These are phyloP conservation scores for Torulaspora globosa DNA, from an alignment of 1,139 yeast genomes.

Conservation along the genomic window DNA sequence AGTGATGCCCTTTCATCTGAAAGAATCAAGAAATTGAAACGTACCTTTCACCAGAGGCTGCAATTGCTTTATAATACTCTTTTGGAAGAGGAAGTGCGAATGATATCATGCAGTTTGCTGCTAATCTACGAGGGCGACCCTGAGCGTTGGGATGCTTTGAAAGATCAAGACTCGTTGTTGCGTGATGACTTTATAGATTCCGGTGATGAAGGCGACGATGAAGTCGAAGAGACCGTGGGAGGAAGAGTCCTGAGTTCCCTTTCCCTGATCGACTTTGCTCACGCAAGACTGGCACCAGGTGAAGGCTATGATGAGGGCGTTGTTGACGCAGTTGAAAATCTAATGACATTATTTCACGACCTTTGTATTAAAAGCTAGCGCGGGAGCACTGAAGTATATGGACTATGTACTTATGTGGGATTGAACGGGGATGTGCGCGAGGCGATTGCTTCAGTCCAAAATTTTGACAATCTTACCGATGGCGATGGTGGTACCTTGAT, in stretches of 20 bases:
- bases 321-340: conserved; percentile 60
- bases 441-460: conserved; percentile 39
- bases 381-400: neutral
- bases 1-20: conserved; percentile 36
- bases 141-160: conserved; percentile 43
- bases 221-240: conserved; percentile 30
- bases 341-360: conserved; percentile 45
- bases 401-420: neutral
- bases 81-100: conserved; percentile 55
- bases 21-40: conserved; percentile 38
- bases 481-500: conserved; percentile 96
- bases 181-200: conserved; percentile 35
- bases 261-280: conserved; percentile 85
- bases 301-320: conserved; percentile 69
- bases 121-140: conserved; percentile 70
- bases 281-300: conserved; percentile 61
- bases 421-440: neutral
- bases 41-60: conserved; percentile 52
- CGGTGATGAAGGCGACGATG: conserved; percentile 34
- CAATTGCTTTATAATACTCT: conserved; percentile 63
- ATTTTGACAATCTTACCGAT: conserved; percentile 91
- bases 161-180: conserved; percentile 43
- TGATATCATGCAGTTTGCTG: conserved; percentile 71
- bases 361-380: conserved; percentile 4
- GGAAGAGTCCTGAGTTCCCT: conserved; percentile 46